Percentiles rank a stretch among this genome's conserved stretches.
Conservation (phyloP, 169 alveolate genomes). For the Amoebophrya sp. region DNA sequence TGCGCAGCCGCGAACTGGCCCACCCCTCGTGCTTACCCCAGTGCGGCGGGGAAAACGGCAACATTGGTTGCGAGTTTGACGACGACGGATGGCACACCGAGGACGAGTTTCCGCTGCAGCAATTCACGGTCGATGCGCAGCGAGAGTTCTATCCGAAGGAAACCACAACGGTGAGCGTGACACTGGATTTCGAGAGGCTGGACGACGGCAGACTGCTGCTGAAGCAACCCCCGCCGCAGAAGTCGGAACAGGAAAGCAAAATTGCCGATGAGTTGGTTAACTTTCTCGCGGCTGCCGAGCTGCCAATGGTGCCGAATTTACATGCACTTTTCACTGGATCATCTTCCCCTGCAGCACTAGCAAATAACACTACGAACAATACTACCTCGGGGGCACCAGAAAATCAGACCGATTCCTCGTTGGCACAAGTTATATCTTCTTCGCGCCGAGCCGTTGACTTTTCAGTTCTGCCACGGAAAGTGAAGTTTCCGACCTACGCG, state of each 20-base stretch:
- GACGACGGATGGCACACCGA: conserved; percentile 15
- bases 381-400: too few species aligned
- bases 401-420: too few species aligned
- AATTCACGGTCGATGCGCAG: neutral
- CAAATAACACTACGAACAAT: too few species aligned
- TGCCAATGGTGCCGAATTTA: too few species aligned
- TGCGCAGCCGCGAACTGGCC: neutral
- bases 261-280: neutral
- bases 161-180: neutral
- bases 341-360: too few species aligned
- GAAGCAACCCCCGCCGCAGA: neutral
- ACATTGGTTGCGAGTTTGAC: neutral
- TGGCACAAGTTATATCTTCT: too few species aligned
- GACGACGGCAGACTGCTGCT: neutral
- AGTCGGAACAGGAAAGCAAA: neutral
- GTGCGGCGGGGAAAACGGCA: neutral
- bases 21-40: conserved; percentile 4
- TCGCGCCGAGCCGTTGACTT: too few species aligned
- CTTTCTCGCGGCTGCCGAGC: neutral
- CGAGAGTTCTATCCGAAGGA: neutral
- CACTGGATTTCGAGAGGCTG: neutral
- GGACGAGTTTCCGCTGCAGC: neutral
- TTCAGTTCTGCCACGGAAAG: too few species aligned
- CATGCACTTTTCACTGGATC: too few species aligned
- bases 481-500: too few species aligned